Base-by-base conservation (phyloP, 2,329 filamentous ascomycete genomes). In the Botrytis squamosa region DNA sequence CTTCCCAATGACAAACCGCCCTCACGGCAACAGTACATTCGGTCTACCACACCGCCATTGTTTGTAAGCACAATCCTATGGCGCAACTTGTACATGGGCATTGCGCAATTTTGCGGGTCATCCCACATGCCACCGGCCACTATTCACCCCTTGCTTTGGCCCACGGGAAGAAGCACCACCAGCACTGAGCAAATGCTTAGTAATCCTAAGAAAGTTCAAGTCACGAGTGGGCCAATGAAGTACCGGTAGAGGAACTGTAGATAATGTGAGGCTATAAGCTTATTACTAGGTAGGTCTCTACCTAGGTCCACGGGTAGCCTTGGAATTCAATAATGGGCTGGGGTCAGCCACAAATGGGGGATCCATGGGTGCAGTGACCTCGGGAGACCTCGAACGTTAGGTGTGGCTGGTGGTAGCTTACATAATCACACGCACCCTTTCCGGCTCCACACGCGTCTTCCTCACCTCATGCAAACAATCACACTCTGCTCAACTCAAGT, bases 71-170 rank as follows among this genome's bases (percentile, higher is more conserved):
- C 12, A 8, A 25, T 40, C 10, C 14, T 9, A 36, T 66, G 33
- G 29, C 29, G 14, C 20, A 38, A 67, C 10, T 3, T 44, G 12
- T 18, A 38, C 16, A 36, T 22, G 5, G 22, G 4, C 20, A 9
- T 38, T n/a, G 64, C 44, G n/a, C 46, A 22, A 52, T 52, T 8
- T 20, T 8, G 25, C 44, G 33, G 9, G 46, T 9, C 36, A 40
- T 67, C 46, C 65, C 65, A 67, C 65, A 67, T 67, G 22, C 46
- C 65, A 67, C 65, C 46, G 65, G 65, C 44, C 5, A n/a, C 44
- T 55, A 40, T 38, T 29, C 38, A 40, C 14, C 65, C 33, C 65
- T 67, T 55, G 65, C 65, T 55, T 40, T 55, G 14, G 46, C 36
- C n/a, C 46, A 29, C 40, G n/a, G 16, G 40, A 29, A 33, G 62